These are phyloP conservation scores for Lepidium aucheri DNA, from an alignment of 345 rosid species.

Conservation along the genomic window DNA sequence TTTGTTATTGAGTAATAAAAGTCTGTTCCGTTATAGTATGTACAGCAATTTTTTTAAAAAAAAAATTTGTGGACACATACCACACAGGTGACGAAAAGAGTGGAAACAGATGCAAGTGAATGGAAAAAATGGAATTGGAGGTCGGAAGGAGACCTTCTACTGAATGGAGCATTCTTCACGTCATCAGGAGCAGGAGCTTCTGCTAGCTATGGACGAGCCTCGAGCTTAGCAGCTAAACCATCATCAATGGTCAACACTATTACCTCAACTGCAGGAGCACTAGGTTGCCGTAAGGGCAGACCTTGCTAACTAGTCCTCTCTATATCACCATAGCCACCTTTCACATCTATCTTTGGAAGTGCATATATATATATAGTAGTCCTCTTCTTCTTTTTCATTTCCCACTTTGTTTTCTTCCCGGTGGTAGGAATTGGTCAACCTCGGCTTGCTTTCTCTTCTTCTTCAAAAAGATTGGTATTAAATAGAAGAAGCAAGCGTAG, in stretches of 20 bases:
- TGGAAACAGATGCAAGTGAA: conserved; percentile 38
- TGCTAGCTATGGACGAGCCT: conserved; percentile 81
- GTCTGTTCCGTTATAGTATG: not conserved
- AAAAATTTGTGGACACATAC: not conserved
- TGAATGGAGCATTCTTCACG: conserved; percentile 86
- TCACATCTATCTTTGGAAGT: conserved; percentile 40
- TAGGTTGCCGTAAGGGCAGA: conserved; percentile 51
- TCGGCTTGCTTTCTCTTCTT: conserved; percentile 49
- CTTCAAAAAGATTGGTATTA: conserved; percentile 21
- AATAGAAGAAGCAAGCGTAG: conserved; percentile 40
- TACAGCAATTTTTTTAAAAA: not conserved
- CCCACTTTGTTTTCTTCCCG: conserved; percentile 9
- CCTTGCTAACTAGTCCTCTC: conserved; percentile 40
- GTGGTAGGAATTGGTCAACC: conserved; percentile 44
- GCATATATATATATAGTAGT: conserved; percentile 25
- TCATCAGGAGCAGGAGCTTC: conserved; percentile 81
- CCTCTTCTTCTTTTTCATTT: not conserved
- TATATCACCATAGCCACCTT: conserved; percentile 18
- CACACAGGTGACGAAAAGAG: conserved; percentile 81
- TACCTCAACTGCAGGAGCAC: conserved; percentile 70
- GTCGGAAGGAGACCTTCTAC: conserved; percentile 78
- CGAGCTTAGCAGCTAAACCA: conserved; percentile 87
- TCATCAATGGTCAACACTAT: conserved; percentile 68
- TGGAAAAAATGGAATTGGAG: conserved; percentile 95
- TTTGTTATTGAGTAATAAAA: not conserved